Percentiles rank a stretch among this genome's conserved stretches.
Evolutionary conservation across 495 filamentous ascomycete genomes (phyloP).

Genomic region (Penicillium tannophilum): DNA sequence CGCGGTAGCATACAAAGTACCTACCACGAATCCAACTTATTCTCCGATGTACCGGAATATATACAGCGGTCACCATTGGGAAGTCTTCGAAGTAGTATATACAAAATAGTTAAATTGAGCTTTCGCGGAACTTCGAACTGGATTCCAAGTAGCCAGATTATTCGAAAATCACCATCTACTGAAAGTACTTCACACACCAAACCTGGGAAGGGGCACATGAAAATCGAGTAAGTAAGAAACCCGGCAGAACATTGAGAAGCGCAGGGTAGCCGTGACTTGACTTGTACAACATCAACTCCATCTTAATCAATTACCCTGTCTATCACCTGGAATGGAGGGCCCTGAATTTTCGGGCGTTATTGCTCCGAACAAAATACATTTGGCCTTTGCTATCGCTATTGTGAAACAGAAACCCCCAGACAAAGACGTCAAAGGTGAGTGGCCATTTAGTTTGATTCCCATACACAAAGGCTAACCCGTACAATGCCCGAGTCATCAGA

Average conservation of each 20-base stretch:
- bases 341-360: constrained; percentile 1
- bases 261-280: background rate
- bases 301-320: background rate
- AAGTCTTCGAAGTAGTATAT: too few species aligned
- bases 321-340: background rate
- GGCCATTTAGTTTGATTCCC: background rate
- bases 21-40: too few species aligned
- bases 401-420: constrained; percentile 45
- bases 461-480: background rate
- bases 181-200: too few species aligned
- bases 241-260: background rate
- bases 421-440: constrained; percentile 39
- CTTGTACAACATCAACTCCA: background rate
- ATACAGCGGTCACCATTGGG: too few species aligned
- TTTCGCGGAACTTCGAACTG: too few species aligned
- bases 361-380: constrained; percentile 33
- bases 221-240: background rate
- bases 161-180: too few species aligned
- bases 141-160: too few species aligned
- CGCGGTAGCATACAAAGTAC: too few species aligned
- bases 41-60: too few species aligned
- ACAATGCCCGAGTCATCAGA: constrained; percentile 27
- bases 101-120: too few species aligned
- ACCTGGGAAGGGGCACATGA: background rate
- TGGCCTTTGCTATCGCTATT: constrained; percentile 51